Conservation (phyloP, 225 moss, liverwort and hornwort genomes). For the Thuidium tamariscinum region DNA sequence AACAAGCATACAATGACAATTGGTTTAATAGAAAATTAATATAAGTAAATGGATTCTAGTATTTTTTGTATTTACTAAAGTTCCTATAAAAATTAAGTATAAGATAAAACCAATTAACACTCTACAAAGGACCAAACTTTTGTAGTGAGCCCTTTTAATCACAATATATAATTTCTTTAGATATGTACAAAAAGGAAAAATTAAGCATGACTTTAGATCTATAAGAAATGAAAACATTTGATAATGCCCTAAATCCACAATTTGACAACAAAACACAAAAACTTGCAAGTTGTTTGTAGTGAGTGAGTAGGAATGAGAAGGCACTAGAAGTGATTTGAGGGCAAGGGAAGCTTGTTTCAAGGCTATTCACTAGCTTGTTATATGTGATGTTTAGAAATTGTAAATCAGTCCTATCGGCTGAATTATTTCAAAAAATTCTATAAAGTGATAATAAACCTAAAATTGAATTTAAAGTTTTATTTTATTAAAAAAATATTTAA, state of each 20-base stretch:
- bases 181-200: not conserved
- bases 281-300: no score
- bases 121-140: not conserved
- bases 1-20: not conserved
- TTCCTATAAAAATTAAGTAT: not conserved
- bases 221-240: not conserved
- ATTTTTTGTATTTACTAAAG: not conserved
- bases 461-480: no score
- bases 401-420: no score
- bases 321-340: no score
- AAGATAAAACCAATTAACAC: not conserved
- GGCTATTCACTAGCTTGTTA: no score
- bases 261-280: not conserved
- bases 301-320: fast-evolving
- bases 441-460: no score
- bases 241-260: not conserved
- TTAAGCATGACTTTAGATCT: not conserved
- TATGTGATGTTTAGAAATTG: no score
- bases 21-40: not conserved
- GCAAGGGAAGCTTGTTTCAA: no score
- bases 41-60: fast-evolving
- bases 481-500: no score
- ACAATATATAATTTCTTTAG: not conserved
- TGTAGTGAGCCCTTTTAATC: not conserved
- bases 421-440: no score